Percentiles rank a stretch among this genome's conserved stretches.
These are phyloP conservation scores for Entelexis sorbosivorans DNA, from an alignment of 1,139 yeast genomes.

Conservation along the genomic window DNA sequence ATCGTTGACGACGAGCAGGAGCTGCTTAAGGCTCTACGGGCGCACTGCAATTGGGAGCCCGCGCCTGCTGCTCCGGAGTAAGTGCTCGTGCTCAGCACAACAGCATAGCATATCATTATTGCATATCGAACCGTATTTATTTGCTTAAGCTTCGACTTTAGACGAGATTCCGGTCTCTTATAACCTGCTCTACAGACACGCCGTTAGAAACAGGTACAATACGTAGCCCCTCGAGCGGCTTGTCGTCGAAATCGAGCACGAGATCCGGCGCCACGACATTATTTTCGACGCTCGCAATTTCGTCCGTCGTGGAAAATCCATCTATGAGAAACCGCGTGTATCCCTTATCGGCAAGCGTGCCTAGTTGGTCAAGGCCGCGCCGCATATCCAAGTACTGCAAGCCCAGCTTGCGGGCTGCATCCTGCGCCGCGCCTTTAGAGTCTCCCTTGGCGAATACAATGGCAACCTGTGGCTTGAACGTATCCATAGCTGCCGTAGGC, in stretches of 20 bases:
- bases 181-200: slow-evolving; percentile 2
- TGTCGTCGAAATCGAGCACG: slow-evolving; percentile 14
- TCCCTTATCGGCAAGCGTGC: slow-evolving; percentile 18
- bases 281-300: slow-evolving; percentile 11
- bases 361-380: slow-evolving; percentile 7
- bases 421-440: slow-evolving; percentile 13
- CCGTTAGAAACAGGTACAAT: not conserved
- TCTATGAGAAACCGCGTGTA: slow-evolving; percentile 21
- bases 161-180: slow-evolving; percentile 15
- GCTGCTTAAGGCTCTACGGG: slow-evolving; percentile 30
- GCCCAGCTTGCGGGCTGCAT: slow-evolving; percentile 12
- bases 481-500: slow-evolving; percentile 23
- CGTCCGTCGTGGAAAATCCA: slow-evolving; percentile 11
- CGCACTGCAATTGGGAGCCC: slow-evolving; percentile 28
- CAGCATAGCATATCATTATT: not conserved
- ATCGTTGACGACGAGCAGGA: slow-evolving; percentile 46
- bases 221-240: slow-evolving; percentile 6
- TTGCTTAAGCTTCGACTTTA: not conserved
- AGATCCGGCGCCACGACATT: slow-evolving; percentile 22
- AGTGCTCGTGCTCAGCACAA: too few species aligned
- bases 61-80: not conserved
- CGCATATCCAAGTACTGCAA: slow-evolving; percentile 16
- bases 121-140: not conserved
- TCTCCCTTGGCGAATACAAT: slow-evolving; percentile 22
- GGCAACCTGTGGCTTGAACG: slow-evolving; percentile 21